Evolutionary conservation across 345 rosid genomes (phyloP).

Genomic region (Abelmoschus esculentus): DNA sequence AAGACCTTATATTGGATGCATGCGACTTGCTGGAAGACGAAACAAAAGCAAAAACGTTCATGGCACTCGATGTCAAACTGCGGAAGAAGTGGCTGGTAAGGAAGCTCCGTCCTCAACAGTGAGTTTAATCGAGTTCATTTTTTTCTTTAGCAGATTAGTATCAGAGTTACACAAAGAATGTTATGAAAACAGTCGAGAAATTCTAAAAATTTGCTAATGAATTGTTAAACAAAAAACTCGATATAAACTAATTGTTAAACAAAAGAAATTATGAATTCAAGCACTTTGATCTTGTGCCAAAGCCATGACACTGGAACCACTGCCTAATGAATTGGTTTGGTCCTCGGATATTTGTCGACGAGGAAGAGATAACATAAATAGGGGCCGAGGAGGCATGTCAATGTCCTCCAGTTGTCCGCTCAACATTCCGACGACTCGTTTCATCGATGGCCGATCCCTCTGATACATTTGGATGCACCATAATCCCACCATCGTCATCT

Average conservation of each 20-base stretch:
- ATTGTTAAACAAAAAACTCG: too few species aligned
- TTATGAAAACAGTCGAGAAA: background rate
- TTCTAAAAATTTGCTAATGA: too few species aligned
- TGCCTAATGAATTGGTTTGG: background rate
- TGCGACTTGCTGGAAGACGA: slow-evolving; percentile 87
- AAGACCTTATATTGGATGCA: slow-evolving; percentile 80
- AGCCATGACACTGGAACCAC: background rate
- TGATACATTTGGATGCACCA: background rate
- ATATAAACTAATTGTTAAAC: too few species aligned
- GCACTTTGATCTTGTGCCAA: background rate
- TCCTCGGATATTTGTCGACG: background rate
- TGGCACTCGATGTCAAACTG: slow-evolving; percentile 67
- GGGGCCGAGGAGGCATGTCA: background rate
- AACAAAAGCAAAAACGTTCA: slow-evolving; percentile 64
- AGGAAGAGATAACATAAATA: background rate
- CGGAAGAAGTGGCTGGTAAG: slow-evolving; percentile 74
- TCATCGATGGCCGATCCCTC: background rate
- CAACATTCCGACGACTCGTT: background rate
- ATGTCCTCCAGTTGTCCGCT: background rate
- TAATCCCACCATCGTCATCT: background rate
- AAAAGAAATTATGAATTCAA: background rate
- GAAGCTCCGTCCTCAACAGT: slow-evolving; percentile 51
- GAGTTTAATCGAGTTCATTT: background rate
- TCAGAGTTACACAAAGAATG: background rate
- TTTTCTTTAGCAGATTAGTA: background rate